phyloP scores from a whole-genome alignment of 2,329 filamentous ascomycete species.

The Trichophyton equinum region DNA sequence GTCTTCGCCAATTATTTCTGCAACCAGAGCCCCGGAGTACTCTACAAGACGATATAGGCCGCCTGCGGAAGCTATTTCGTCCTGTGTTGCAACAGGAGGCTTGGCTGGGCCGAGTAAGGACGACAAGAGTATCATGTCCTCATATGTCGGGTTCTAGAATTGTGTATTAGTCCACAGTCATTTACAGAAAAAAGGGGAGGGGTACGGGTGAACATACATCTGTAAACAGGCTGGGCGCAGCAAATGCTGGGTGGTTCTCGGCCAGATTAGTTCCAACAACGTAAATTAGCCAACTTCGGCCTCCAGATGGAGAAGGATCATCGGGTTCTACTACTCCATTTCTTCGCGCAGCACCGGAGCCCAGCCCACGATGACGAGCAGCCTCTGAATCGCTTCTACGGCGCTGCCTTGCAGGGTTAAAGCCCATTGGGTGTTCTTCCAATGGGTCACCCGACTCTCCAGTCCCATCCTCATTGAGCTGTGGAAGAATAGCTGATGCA shows the following conservation, averaged over 20 bases:
- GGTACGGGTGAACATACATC: constrained; percentile 38
- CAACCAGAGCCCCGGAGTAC: constrained; percentile 33
- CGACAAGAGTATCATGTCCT: constrained; percentile 59
- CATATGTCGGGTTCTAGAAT: constrained; percentile 49
- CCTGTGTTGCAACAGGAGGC: constrained; percentile 53
- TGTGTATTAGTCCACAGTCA: constrained; percentile 1
- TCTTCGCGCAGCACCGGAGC: constrained; percentile 48
- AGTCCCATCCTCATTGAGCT: constrained; percentile 28
- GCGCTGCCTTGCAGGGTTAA: constrained; percentile 38
- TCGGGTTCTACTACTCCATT: constrained; percentile 54
- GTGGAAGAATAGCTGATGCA: constrained; percentile 33
- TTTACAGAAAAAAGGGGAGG: neutral
- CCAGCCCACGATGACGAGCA: constrained; percentile 43
- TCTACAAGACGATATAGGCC: constrained; percentile 46
- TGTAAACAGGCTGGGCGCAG: constrained; percentile 56
- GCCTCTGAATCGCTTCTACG: constrained; percentile 49
- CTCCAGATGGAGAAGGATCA: constrained; percentile 36
- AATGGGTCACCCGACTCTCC: constrained; percentile 28
- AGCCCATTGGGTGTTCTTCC: constrained; percentile 29
- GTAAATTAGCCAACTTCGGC: constrained; percentile 60
- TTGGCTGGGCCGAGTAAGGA: constrained; percentile 56
- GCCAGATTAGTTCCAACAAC: constrained; percentile 58
- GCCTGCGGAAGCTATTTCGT: constrained; percentile 50
- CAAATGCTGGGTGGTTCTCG: constrained; percentile 57
- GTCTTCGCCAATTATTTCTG: constrained; percentile 34